phyloP scores from a whole-genome alignment of 805 yeast species.

The Cyberlindnera amylophila region DNA sequence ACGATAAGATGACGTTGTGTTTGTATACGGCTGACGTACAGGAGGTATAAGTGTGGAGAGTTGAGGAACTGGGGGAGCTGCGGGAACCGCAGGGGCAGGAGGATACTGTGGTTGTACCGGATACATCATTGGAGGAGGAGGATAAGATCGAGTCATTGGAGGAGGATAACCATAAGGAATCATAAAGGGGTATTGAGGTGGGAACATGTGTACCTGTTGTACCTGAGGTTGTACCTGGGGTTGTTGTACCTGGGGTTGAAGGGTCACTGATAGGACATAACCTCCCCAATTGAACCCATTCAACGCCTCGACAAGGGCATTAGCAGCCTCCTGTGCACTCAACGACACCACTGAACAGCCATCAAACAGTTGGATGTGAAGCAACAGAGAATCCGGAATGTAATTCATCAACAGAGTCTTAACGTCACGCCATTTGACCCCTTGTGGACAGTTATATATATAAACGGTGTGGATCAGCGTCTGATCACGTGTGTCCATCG shows the following conservation, averaged over 20 bases:
- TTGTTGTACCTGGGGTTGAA: neutral
- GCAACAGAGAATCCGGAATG: slow-evolving; percentile 19
- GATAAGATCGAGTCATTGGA: too few relatives aligned
- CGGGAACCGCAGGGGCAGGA: too few relatives aligned
- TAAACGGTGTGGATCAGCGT: slow-evolving; percentile 12
- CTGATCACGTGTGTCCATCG: too few relatives aligned
- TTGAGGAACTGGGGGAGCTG: too few relatives aligned
- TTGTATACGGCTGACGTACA: too few relatives aligned
- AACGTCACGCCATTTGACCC: slow-evolving; percentile 22
- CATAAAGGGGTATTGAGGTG: too few relatives aligned
- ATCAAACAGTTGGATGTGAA: slow-evolving; percentile 22
- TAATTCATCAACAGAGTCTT: slow-evolving; percentile 16
- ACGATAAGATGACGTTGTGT: neutral
- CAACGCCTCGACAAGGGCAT: slow-evolving; percentile 7
- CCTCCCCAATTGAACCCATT: slow-evolving; percentile 22
- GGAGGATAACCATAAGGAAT: too few relatives aligned
- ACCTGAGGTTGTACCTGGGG: slow-evolving; percentile 4
- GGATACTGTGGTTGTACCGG: neutral
- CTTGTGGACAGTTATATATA: slow-evolving; percentile 21
- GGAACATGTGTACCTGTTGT: slow-evolving; percentile 1
- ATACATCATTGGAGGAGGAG: slow-evolving; percentile 2
- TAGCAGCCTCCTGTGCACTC: slow-evolving; percentile 11
- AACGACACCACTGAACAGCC: slow-evolving; percentile 14
- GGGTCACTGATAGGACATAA: slow-evolving; percentile 6
- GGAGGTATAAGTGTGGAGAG: too few relatives aligned